Base-by-base conservation (phyloP, 1,284 basidiomycete genomes). In the Cutaneotrichosporon daszewskae region DNA sequence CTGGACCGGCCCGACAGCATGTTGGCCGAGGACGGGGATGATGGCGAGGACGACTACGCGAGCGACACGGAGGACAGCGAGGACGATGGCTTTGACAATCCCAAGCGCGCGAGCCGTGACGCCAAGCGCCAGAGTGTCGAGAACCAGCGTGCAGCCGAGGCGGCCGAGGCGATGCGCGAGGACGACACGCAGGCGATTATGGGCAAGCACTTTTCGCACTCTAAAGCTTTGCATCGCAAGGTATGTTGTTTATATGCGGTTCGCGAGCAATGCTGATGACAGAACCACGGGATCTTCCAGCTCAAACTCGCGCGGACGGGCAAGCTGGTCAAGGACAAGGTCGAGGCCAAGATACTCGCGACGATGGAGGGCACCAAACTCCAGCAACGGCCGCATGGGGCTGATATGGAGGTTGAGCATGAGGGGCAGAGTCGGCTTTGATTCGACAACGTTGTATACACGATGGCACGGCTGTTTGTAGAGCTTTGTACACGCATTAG, bases 241-340 rank as follows among this genome's bases (percentile, higher is more conserved):
- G 61, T 58, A 32, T 47, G 56, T 54, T 25, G 23, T 16, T 14
- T 32, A 9, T 16, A 25, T 22, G 23, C 8, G 18, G 14, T n/a
- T 14, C 10, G 32, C 25, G 27, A 26, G 27, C 33, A 32, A n/a
- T n/a, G 10, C 37, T 34, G 17, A 37, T 27, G 3, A 14, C 37
- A 38, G 37, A 48, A 43, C 53, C 64, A 59, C 46, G 69, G 69
- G 14, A 59, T 72, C 38, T 69, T 69, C 59, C 67, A 69, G 53
- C 59, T 69, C 23, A 65, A 67, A 38, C 51, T 72, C 18, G 65
- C 62, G 18, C 50, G 69, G 18, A 70, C 66, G 12, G 64, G 66
- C 26, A 59, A 59, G 45, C 63, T 60, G 40, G 59, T 68, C 23
- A 69, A 68, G 55, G 69, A 72, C 41, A 69, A 66, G 47, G 26